Percentiles rank a stretch among this genome's conserved stretches.
phyloP scores from a whole-genome alignment of 2,329 filamentous ascomycete genomes.

The Pezicula carpinea region DNA sequence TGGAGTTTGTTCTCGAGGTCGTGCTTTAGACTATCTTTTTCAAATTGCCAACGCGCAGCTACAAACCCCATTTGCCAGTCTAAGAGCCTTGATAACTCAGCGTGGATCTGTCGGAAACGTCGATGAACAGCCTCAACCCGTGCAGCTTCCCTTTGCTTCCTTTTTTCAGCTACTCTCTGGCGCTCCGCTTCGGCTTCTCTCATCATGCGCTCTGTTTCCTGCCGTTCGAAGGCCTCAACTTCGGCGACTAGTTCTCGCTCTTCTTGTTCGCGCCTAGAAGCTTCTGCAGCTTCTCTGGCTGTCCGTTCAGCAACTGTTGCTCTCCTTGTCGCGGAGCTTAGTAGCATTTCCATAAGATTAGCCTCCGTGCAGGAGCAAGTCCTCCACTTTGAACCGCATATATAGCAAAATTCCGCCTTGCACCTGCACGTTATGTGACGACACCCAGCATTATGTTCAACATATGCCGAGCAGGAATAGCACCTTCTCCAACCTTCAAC shows the following conservation, averaged over 20 bases:
- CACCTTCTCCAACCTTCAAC: conserved; percentile 73
- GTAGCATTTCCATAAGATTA: conserved; percentile 39
- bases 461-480: conserved; percentile 61
- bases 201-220: background rate
- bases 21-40: conserved; percentile 27
- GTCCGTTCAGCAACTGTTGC: conserved; percentile 31
- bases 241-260: conserved; percentile 25
- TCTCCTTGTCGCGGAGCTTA: conserved; percentile 31
- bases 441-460: conserved; percentile 75
- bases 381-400: conserved; percentile 69
- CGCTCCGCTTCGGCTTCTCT: background rate
- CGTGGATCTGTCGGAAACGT: conserved; percentile 35
- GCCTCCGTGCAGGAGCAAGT: conserved; percentile 60
- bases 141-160: background rate
- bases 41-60: conserved; percentile 33
- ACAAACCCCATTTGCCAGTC: conserved; percentile 37
- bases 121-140: conserved; percentile 34
- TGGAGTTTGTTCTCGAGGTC: conserved; percentile 31
- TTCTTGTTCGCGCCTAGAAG: conserved; percentile 29
- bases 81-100: conserved; percentile 35
- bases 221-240: background rate
- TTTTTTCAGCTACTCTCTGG: background rate
- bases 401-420: conserved; percentile 78
- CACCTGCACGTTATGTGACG: conserved; percentile 87
- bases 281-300: conserved; percentile 29